These are phyloP conservation scores for Penicillium frequentans DNA, from an alignment of 2,329 filamentous ascomycete genomes.

Conservation along the genomic window DNA sequence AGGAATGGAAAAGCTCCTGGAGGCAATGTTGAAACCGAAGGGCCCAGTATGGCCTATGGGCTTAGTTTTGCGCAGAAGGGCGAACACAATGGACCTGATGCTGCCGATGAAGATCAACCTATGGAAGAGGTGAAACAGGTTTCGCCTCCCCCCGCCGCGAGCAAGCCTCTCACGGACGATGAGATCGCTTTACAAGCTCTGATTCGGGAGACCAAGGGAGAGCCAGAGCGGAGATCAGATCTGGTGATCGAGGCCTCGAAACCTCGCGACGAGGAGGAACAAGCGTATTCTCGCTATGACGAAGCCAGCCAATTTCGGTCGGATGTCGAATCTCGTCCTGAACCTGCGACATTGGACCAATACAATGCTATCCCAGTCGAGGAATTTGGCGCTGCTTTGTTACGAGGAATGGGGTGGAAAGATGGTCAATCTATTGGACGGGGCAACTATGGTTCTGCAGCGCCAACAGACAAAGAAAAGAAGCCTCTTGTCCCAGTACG, in stretches of 20 bases:
- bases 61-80: slow-evolving; percentile 50
- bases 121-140: slow-evolving; percentile 27
- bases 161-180: slow-evolving; percentile 54
- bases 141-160: slow-evolving; percentile 11
- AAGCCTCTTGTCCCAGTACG: slow-evolving; percentile 67
- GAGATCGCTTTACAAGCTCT: slow-evolving; percentile 68
- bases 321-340: slow-evolving; percentile 71
- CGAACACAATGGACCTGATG: slow-evolving; percentile 8
- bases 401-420: slow-evolving; percentile 96
- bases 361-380: slow-evolving; percentile 90
- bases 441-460: slow-evolving; percentile 50
- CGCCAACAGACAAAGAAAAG: slow-evolving; percentile 45
- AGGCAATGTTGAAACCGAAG: slow-evolving; percentile 48
- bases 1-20: slow-evolving; percentile 32
- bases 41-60: slow-evolving; percentile 54
- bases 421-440: slow-evolving; percentile 60
- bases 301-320: slow-evolving; percentile 64
- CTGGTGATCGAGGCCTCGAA: slow-evolving; percentile 53
- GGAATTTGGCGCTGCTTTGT: slow-evolving; percentile 86
- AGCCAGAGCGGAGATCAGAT: slow-evolving; percentile 44
- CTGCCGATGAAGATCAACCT: slow-evolving; percentile 27
- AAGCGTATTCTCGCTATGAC: slow-evolving; percentile 29
- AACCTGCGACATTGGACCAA: slow-evolving; percentile 74
- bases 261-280: slow-evolving; percentile 15
- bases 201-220: slow-evolving; percentile 54